These are phyloP conservation scores for Populus nigra DNA, from an alignment of 345 rosid species.

Conservation along the genomic window DNA sequence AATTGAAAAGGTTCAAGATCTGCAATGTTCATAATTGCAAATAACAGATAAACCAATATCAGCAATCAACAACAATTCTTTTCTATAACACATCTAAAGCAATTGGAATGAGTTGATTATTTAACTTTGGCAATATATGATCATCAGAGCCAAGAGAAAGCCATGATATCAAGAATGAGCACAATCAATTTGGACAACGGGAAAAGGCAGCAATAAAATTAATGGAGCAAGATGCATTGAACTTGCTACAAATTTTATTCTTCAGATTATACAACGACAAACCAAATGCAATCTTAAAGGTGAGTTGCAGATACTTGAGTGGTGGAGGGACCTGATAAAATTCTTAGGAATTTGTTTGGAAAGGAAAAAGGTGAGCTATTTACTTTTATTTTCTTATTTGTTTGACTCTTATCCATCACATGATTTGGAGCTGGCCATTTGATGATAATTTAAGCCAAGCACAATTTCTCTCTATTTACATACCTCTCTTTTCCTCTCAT, in stretches of 20 bases:
- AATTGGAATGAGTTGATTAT: neutral
- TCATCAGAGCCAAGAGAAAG: neutral
- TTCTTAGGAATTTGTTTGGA: neutral
- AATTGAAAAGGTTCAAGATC: neutral
- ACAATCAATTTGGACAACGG: neutral
- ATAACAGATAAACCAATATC: neutral
- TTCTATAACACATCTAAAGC: neutral
- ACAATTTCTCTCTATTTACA: neutral
- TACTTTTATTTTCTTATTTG: neutral
- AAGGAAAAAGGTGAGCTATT: neutral
- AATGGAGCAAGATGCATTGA: neutral
- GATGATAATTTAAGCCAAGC: neutral
- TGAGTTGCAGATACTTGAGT: neutral
- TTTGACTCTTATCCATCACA: neutral
- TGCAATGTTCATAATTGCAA: conserved; percentile 1
- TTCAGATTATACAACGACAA: neutral
- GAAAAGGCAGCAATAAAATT: neutral
- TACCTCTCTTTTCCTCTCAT: neutral
- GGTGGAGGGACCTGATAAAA: neutral
- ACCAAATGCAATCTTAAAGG: neutral
- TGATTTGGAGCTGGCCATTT: neutral
- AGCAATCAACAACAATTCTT: neutral
- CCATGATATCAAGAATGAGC: neutral
- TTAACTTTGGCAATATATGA: no score
- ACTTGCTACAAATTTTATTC: neutral